Percentiles rank a stretch among this genome's conserved stretches.
Evolutionary conservation across 2,329 filamentous ascomycete genomes (phyloP).

Genomic region (Tympanopsis confertula): DNA sequence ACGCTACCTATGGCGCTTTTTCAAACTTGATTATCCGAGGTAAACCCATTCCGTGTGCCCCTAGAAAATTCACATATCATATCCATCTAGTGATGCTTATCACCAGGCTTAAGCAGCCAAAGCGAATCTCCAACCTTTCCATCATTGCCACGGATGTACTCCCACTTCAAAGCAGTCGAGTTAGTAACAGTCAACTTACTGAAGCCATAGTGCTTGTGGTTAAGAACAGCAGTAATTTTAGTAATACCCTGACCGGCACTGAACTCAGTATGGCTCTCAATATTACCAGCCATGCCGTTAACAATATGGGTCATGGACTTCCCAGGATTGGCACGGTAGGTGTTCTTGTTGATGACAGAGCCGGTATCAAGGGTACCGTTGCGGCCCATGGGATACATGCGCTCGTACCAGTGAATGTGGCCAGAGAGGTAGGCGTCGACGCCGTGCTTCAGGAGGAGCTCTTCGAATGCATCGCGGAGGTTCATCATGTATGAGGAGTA

Average conservation of each 20-base stretch:
- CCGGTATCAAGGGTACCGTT: conserved; percentile 23
- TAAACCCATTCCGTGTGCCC: no score
- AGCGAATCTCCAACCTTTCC: conserved; percentile 24
- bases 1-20: no score
- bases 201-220: conserved; percentile 33
- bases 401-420: conserved; percentile 4
- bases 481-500: conserved; percentile 28
- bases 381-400: neutral
- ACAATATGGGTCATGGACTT: conserved; percentile 34
- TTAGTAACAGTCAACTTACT: conserved; percentile 30
- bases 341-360: conserved; percentile 32
- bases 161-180: conserved; percentile 25
- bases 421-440: conserved; percentile 32
- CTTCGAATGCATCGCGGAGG: conserved; percentile 31
- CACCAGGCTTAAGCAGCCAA: conserved; percentile 20
- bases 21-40: no score
- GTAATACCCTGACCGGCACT: conserved; percentile 15
- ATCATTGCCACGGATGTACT: conserved; percentile 29
- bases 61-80: no score
- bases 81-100: no score
- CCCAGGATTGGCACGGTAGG: conserved; percentile 32
- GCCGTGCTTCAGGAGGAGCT: conserved; percentile 25
- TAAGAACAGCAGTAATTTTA: conserved; percentile 30
- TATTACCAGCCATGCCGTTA: conserved; percentile 41
- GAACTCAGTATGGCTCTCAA: conserved; percentile 33